These are phyloP conservation scores for Serpula lacrymans DNA, from an alignment of 768 basidiomycete species.

Conservation along the genomic window DNA sequence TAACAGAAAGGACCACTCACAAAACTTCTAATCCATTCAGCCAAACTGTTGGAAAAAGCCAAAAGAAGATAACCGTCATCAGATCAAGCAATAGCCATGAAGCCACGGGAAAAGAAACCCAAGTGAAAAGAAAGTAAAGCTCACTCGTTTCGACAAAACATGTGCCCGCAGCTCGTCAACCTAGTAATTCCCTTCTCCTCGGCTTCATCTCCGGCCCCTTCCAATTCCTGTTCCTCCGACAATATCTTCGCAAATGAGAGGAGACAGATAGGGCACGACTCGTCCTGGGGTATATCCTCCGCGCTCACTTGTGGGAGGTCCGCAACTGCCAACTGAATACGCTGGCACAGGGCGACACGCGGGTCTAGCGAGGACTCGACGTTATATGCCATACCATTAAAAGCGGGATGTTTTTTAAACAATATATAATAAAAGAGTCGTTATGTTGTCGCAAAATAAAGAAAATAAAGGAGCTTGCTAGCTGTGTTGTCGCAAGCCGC, in stretches of 20 bases:
- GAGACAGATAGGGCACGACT: constrained; percentile 67
- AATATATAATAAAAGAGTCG: too few relatives aligned
- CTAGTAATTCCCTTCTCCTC: constrained; percentile 49
- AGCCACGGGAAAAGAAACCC: background rate
- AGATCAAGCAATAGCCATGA: background rate
- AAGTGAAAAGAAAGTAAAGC: constrained; percentile 13
- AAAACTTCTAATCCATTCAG: constrained; percentile 61
- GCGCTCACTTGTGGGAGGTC: constrained; percentile 41
- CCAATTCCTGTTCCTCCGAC: constrained; percentile 16
- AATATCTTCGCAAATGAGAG: constrained; percentile 46
- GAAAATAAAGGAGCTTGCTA: too few relatives aligned
- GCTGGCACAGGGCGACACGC: constrained; percentile 12
- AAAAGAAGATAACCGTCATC: constrained; percentile 5
- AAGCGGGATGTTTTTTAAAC: too few relatives aligned
- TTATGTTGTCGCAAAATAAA: too few relatives aligned
- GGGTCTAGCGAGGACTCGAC: too few relatives aligned
- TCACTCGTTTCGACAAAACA: constrained; percentile 68
- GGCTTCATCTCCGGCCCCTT: constrained; percentile 13
- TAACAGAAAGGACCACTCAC: constrained; percentile 34
- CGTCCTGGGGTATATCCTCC: constrained; percentile 41
- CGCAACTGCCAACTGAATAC: constrained; percentile 37
- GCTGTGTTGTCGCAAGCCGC: too few relatives aligned
- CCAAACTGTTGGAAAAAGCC: constrained; percentile 36
- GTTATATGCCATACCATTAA: too few relatives aligned
- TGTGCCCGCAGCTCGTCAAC: constrained; percentile 56